Percentiles rank a stretch among this genome's conserved stretches.
phyloP scores from a whole-genome alignment of 176 grass and related monocot species.

The Bothriochloa decipiens region DNA sequence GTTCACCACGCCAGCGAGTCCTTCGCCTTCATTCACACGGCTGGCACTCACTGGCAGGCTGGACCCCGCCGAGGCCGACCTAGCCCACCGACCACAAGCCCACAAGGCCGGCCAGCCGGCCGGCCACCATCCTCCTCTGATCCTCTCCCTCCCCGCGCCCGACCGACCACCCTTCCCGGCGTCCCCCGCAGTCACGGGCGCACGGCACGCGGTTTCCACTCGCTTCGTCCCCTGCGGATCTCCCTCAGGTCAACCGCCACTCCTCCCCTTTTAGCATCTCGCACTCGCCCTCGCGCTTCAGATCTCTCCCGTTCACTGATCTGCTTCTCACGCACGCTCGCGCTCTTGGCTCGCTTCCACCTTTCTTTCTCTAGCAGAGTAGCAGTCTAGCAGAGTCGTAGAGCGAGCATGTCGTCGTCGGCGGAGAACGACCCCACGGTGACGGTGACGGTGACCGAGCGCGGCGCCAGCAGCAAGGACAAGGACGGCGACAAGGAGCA shows the following conservation, averaged over 20 bases:
- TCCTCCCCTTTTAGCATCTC: too few relatives aligned
- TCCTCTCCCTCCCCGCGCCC: not conserved
- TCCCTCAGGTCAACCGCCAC: conserved; percentile 19
- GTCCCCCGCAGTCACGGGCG: not conserved
- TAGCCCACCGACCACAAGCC: not conserved
- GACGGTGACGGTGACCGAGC: conserved; percentile 44
- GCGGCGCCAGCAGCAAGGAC: conserved; percentile 44
- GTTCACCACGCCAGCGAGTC: too few relatives aligned
- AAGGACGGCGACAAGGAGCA: conserved; percentile 43
- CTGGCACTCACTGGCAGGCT: too few relatives aligned
- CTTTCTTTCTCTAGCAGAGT: not conserved
- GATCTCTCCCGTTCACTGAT: conserved; percentile 11
- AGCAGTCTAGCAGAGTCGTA: not conserved
- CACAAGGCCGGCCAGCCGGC: too few relatives aligned
- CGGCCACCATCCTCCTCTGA: too few relatives aligned
- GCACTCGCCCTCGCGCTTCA: not conserved
- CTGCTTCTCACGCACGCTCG: not conserved
- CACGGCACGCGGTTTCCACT: conserved; percentile 42
- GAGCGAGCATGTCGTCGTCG: conserved; percentile 51
- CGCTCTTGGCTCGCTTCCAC: not conserved
- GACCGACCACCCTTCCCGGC: too few relatives aligned
- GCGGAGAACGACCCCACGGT: conserved; percentile 48
- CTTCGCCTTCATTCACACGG: too few relatives aligned
- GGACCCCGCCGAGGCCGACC: not conserved
- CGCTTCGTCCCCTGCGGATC: conserved; percentile 27